A percentile compares a stretch with the other conserved stretches of the same genome.
phyloP scores from a whole-genome alignment of 2,329 filamentous ascomycete species.

The Metarhizium brunneum region DNA sequence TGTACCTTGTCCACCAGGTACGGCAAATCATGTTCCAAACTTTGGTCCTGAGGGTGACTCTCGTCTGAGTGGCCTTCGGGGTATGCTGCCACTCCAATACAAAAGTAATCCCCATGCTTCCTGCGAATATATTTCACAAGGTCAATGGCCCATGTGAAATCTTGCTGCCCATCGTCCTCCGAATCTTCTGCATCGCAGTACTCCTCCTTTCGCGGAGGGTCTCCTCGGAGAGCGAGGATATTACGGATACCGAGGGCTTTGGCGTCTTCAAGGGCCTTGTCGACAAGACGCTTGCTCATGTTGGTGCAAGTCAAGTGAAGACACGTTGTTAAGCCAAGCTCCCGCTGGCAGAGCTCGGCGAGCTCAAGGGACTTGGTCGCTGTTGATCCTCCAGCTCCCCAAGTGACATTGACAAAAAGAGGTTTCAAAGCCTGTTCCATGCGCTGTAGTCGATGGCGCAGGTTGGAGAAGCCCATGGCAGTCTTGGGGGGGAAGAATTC shows the following conservation, averaged over 20 bases:
- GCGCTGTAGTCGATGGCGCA: slow-evolving; percentile 84
- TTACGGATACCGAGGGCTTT: slow-evolving; percentile 88
- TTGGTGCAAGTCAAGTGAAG: slow-evolving; percentile 96
- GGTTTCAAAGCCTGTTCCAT: slow-evolving; percentile 89
- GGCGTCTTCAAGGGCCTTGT: slow-evolving; percentile 82
- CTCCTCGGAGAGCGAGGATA: slow-evolving; percentile 83
- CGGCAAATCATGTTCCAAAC: slow-evolving; percentile 71
- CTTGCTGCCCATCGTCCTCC: slow-evolving; percentile 57
- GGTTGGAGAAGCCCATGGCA: slow-evolving; percentile 86
- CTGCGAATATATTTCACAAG: slow-evolving; percentile 81
- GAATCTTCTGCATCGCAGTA: slow-evolving; percentile 56
- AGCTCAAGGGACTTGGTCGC: slow-evolving; percentile 85
- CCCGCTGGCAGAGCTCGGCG: slow-evolving; percentile 88
- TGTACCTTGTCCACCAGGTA: slow-evolving; percentile 84
- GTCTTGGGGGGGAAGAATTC: slow-evolving; percentile 99
- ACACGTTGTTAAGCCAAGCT: slow-evolving; percentile 87
- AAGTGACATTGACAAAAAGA: slow-evolving; percentile 94
- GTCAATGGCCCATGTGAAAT: slow-evolving; percentile 84
- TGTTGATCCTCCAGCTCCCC: slow-evolving; percentile 93
- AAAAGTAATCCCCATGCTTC: slow-evolving; percentile 89
- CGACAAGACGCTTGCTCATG: slow-evolving; percentile 80
- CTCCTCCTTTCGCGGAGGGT: slow-evolving; percentile 82
- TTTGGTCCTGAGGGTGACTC: slow-evolving; percentile 63
- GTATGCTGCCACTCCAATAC: slow-evolving; percentile 87
- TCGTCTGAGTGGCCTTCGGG: slow-evolving; percentile 93